These are phyloP conservation scores for Penicillium riverlandense DNA, from an alignment of 495 filamentous ascomycete genomes.

Conservation along the genomic window DNA sequence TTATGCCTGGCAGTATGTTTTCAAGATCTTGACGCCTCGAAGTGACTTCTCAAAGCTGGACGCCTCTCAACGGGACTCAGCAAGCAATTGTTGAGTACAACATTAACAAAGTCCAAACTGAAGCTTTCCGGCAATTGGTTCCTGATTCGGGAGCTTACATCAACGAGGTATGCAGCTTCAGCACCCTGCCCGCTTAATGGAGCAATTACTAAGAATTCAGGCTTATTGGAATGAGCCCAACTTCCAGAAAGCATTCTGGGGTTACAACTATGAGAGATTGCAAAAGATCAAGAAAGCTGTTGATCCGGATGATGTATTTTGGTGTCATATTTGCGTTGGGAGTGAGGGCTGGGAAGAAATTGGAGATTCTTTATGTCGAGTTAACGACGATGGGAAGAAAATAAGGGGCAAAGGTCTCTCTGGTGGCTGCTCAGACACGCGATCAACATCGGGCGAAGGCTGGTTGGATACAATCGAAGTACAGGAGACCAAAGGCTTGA, in stretches of 20 bases:
- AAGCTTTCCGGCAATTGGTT: constrained; percentile 19
- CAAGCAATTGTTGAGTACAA: no score
- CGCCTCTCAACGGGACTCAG: no score
- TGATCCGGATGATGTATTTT: constrained; percentile 9
- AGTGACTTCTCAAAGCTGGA: not conserved
- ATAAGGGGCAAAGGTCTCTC: no score
- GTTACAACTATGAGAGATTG: constrained; percentile 39
- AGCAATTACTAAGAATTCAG: constrained; percentile 11
- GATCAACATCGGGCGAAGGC: no score
- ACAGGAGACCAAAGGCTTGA: no score
- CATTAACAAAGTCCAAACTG: no score
- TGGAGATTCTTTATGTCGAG: no score
- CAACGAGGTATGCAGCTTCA: constrained; percentile 19
- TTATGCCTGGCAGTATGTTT: constrained; percentile 1
- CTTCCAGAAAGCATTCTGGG: constrained; percentile 45
- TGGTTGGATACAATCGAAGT: no score
- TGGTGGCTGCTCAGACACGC: no score
- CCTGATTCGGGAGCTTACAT: constrained; percentile 30
- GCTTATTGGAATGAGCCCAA: constrained; percentile 40
- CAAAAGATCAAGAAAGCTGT: constrained; percentile 34
- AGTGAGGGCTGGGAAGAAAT: constrained; percentile 1
- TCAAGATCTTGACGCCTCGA: not conserved
- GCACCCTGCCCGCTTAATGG: not conserved
- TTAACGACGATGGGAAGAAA: no score
- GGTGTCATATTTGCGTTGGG: constrained; percentile 10